Evolutionary conservation across 805 yeast genomes (phyloP).

Genomic region (Kregervanrija delftensis): DNA sequence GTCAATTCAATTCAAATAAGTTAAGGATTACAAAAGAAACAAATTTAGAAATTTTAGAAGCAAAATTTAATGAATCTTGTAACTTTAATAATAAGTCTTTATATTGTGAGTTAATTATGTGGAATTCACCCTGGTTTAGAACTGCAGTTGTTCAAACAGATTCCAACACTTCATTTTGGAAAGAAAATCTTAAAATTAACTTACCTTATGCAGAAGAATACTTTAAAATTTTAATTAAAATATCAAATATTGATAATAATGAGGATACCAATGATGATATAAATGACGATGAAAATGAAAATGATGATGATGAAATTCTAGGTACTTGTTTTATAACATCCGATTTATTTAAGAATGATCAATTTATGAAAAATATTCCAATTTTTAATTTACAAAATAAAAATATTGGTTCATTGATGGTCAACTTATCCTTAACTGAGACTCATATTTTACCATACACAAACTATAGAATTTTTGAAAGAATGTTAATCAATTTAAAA

Average conservation of each 20-base stretch:
- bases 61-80: slow-evolving; percentile 35
- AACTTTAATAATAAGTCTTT: slow-evolving; percentile 18
- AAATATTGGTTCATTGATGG: slow-evolving; percentile 51
- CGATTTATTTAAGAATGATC: slow-evolving; percentile 33
- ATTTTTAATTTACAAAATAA: slow-evolving; percentile 20
- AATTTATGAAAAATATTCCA: slow-evolving; percentile 15
- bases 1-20: slow-evolving; percentile 22
- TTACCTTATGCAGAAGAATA: slow-evolving; percentile 46
- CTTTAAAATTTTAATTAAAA: slow-evolving; percentile 41
- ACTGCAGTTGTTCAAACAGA: slow-evolving; percentile 54
- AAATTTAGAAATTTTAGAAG: slow-evolving; percentile 57
- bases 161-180: slow-evolving; percentile 53
- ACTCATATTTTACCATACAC: slow-evolving; percentile 53
- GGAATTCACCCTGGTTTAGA: slow-evolving; percentile 72
- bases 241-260: slow-evolving; percentile 6
- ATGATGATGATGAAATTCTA: slow-evolving; percentile 32
- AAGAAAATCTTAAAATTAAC: slow-evolving; percentile 65
- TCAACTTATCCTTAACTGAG: slow-evolving; percentile 44
- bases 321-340: slow-evolving; percentile 54
- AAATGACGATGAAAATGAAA: no score
- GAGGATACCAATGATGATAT: slow-evolving; percentile 11
- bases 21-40: slow-evolving; percentile 50
- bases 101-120: slow-evolving; percentile 66
- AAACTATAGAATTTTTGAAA: slow-evolving; percentile 57
- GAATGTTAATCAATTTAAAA: slow-evolving; percentile 48